Conservation (phyloP, 768 basidiomycete genomes). For the Russula compacta region DNA sequence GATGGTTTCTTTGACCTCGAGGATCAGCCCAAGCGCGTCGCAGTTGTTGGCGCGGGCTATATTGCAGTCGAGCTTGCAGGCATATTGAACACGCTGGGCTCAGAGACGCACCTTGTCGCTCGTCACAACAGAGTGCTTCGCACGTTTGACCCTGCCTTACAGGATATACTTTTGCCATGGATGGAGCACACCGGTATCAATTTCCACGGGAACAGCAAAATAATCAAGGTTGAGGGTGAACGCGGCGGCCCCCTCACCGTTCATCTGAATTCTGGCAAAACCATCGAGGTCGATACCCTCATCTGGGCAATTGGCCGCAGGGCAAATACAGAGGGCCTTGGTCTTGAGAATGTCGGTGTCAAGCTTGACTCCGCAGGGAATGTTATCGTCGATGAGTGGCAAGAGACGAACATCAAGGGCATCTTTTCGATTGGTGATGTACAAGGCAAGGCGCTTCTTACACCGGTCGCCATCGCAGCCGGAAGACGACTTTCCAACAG, state of each 20-base stretch:
- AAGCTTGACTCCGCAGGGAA: conserved; percentile 73
- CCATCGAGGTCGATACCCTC: conserved; percentile 75
- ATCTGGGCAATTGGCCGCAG: conserved; percentile 94
- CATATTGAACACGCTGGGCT: conserved; percentile 81
- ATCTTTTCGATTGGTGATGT: conserved; percentile 89
- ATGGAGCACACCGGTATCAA: conserved; percentile 93
- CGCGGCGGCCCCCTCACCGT: conserved; percentile 68
- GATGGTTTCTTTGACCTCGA: conserved; percentile 95
- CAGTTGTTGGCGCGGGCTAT: conserved; percentile 93
- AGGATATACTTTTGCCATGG: conserved; percentile 79
- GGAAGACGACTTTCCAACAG: conserved; percentile 84
- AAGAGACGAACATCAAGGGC: conserved; percentile 63
- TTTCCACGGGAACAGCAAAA: conserved; percentile 69
- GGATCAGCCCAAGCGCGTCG: conserved; percentile 87
- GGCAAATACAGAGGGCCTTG: conserved; percentile 68
- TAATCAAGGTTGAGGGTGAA: conserved; percentile 66
- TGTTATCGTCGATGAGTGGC: conserved; percentile 84
- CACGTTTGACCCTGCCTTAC: conserved; percentile 83
- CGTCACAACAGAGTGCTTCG: conserved; percentile 84
- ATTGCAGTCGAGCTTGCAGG: conserved; percentile 97
- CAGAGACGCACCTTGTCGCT: conserved; percentile 89
- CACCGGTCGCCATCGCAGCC: conserved; percentile 96
- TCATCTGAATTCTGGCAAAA: conserved; percentile 64
- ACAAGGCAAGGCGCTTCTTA: conserved; percentile 84
- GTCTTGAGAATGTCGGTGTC: conserved; percentile 69